Conservation (phyloP, 306 rosid species). For the Cicer bijugum region DNA sequence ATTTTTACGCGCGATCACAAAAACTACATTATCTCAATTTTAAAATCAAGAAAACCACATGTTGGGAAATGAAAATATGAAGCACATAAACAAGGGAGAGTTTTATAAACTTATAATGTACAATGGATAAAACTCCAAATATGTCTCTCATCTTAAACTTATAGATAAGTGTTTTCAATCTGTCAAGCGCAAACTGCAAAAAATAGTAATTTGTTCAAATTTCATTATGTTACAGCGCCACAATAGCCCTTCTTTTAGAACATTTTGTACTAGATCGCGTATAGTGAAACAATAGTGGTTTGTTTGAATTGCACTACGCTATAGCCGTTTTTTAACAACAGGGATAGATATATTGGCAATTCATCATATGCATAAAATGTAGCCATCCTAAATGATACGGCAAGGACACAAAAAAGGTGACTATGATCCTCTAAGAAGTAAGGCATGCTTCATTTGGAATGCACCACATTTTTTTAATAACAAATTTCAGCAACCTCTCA, state of each 20-base stretch:
- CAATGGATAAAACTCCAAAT: not conserved
- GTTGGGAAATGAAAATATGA: slow-evolving; percentile 10
- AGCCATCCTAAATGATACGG: slow-evolving; percentile 26
- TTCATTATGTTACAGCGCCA: too few species aligned
- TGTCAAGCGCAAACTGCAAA: too few species aligned
- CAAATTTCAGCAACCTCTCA: slow-evolving; percentile 12
- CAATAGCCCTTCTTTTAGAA: too few species aligned
- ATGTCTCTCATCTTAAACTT: slow-evolving; percentile 13
- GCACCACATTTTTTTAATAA: not conserved
- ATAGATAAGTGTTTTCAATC: not conserved
- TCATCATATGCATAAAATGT: slow-evolving; percentile 11
- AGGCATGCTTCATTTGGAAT: not conserved
- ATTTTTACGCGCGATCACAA: not conserved
- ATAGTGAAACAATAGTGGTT: too few species aligned
- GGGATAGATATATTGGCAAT: not conserved
- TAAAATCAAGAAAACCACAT: slow-evolving; percentile 10
- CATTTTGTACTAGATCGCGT: too few species aligned
- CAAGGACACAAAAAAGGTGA: slow-evolving; percentile 11
- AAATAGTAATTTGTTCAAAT: too few species aligned
- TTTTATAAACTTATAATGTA: not conserved
- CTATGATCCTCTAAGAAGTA: slow-evolving; percentile 1
- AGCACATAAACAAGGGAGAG: slow-evolving; percentile 3
- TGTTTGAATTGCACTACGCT: too few species aligned
- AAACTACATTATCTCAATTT: slow-evolving; percentile 5
- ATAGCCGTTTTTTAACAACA: too few species aligned